phyloP scores from a whole-genome alignment of 768 basidiomycete genomes.

The Cyclocybe aegerita region DNA sequence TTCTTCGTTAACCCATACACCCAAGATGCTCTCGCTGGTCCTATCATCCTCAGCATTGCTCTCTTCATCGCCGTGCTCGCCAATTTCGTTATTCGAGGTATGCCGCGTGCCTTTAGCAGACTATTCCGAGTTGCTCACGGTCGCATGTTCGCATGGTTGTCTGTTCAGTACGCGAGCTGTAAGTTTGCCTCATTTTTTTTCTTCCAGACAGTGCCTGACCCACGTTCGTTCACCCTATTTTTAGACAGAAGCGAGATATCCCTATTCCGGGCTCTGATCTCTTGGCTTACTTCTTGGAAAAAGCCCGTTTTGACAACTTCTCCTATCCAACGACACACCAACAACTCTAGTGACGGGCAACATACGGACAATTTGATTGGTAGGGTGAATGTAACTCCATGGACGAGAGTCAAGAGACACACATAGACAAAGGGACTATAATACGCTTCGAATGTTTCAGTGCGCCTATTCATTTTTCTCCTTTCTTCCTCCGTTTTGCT shows the following conservation, averaged over 20 bases:
- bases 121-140: not conserved
- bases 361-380: not conserved
- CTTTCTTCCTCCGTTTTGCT: no score
- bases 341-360: not conserved
- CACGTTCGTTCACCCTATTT: not conserved
- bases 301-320: slow-evolving; percentile 1
- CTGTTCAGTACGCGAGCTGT: slow-evolving; percentile 60
- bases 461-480: no score
- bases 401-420: no score
- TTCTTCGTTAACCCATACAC: not conserved
- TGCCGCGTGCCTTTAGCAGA: slow-evolving; percentile 19
- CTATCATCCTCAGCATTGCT: slow-evolving; percentile 74
- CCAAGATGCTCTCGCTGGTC: slow-evolving; percentile 79
- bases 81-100: slow-evolving; percentile 88
- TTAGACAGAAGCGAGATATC: slow-evolving; percentile 19
- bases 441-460: no score
- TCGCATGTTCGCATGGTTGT: slow-evolving; percentile 11
- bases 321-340: slow-evolving; percentile 13
- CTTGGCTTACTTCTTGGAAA: slow-evolving; percentile 8
- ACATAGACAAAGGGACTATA: no score
- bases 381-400: not conserved
- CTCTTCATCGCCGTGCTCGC: slow-evolving; percentile 87
- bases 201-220: not conserved
- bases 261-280: slow-evolving; percentile 23
- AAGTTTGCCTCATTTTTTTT: slow-evolving; percentile 10